Evolutionary conservation across 345 rosid species (phyloP).

Genomic region (Lumnitzera littorea): DNA sequence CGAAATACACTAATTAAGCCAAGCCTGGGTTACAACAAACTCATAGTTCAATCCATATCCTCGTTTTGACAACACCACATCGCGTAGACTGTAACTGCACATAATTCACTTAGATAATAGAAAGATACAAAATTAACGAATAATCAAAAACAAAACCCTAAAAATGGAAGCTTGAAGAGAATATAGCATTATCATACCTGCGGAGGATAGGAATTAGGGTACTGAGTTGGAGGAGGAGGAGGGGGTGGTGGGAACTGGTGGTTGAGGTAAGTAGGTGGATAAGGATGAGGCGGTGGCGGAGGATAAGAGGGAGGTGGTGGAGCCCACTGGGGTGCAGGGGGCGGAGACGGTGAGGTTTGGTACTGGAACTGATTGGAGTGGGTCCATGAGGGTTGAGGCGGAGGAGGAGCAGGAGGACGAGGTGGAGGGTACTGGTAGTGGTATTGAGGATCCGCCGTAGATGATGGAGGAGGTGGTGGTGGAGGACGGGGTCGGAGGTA

Average conservation of each 20-base stretch:
- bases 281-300: constrained; percentile 24
- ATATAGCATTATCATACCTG: constrained; percentile 4
- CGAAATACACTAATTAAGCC: too few relatives aligned
- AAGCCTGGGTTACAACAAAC: too few relatives aligned
- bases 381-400: constrained; percentile 39
- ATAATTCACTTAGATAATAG: too few relatives aligned
- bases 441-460: constrained; percentile 17
- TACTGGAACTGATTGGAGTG: constrained; percentile 46
- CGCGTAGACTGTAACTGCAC: too few relatives aligned
- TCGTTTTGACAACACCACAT: too few relatives aligned
- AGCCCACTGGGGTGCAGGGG: constrained; percentile 54
- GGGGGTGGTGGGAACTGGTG: too few relatives aligned
- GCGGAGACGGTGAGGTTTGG: constrained; percentile 31
- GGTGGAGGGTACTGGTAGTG: constrained; percentile 24
- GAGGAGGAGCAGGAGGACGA: constrained; percentile 17
- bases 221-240: constrained; percentile 9
- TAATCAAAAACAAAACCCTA: too few relatives aligned
- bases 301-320: constrained; percentile 23
- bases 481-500: constrained; percentile 8
- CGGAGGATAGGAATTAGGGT: constrained; percentile 12
- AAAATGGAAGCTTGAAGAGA: too few relatives aligned
- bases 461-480: constrained; percentile 15
- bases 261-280: not conserved
- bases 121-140: too few relatives aligned
- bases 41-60: too few relatives aligned